Evolutionary conservation across 192 early-diverging fungal species (phyloP), one percentile per base, ranked within the genome.

Genomic region (Coemansia sp.): DNA sequence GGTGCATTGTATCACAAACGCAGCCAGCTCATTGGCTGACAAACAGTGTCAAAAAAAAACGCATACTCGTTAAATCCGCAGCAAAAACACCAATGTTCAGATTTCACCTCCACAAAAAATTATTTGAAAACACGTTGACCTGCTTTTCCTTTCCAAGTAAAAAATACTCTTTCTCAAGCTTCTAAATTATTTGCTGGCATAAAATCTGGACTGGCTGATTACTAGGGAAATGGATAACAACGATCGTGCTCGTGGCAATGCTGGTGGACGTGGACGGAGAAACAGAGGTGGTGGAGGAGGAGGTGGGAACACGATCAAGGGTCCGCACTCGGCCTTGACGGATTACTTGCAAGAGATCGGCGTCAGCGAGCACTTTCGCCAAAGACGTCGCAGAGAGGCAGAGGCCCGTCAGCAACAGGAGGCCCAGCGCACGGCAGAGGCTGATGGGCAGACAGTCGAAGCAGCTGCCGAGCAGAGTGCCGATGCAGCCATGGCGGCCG

Each of bases 341-440:
- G 67, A 70, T 39, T 77, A 71, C 42, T 34, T 77, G 36, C 53
- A 71, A 24, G 74, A 77, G 34, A 65, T 71, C 24, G 74, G 74
- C 5, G 64, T 71, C 5, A 63, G 59, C 22, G 64, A 66, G 26
- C 64, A 74, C 37, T 74, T 74, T 42, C 71, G 71, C 11, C 59
- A 74, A 27, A 34, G 66, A 22, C 27, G 71, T 11, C 64, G 59
- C 14, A 33, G 50, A 41, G 64, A 67, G 51, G 43, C 50, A n/a
- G 70, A 52, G 32, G 68, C 35, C 27, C 64, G 18, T 14, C 34
- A 37, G 22, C 38, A 15, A 47, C 53, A 24, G 29, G 52, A 28
- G n/a, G 24, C 20, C 2, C 18, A 42, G 43, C 29, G 23, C 52
- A 19, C 2, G 33, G 9, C 51, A 13, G 22, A 46, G 34, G 23